A percentile compares a stretch with the other conserved stretches of the same genome.
These are phyloP conservation scores for Colletotrichum neosansevieriae DNA, from an alignment of 2,329 filamentous ascomycete genomes.

Conservation along the genomic window DNA sequence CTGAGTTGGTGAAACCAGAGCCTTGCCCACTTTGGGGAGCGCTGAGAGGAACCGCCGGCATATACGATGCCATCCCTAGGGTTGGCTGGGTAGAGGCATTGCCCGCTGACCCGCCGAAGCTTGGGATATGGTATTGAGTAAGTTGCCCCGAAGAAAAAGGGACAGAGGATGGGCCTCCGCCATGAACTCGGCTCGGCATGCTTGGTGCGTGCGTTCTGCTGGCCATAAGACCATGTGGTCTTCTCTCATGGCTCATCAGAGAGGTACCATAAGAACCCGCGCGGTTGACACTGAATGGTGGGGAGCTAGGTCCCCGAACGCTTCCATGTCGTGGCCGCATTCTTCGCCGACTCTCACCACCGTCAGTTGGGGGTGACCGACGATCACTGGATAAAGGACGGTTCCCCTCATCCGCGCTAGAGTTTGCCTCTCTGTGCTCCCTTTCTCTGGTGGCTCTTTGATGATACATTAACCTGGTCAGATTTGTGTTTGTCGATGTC, in stretches of 20 bases:
- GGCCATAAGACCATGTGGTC: conserved; percentile 7
- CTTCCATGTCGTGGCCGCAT: conserved; percentile 34
- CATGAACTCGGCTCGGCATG: not conserved
- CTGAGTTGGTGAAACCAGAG: not conserved
- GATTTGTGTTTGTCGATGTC: conserved; percentile 10
- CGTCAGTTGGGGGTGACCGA: conserved; percentile 36
- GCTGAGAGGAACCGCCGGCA: not conserved
- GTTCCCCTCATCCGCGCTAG: conserved; percentile 14
- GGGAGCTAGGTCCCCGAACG: conserved; percentile 30
- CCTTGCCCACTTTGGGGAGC: not conserved
- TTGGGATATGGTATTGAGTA: conserved; percentile 7
- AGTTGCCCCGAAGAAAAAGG: conserved; percentile 11
- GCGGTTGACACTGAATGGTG: conserved; percentile 23
- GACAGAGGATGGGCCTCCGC: not conserved
- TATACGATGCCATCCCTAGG: not conserved
- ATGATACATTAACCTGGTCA: conserved; percentile 7
- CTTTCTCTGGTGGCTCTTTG: conserved; percentile 19
- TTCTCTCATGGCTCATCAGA: conserved; percentile 12
- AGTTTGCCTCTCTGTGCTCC: not conserved
- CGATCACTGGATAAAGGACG: conserved; percentile 19
- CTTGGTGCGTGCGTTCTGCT: conserved; percentile 6
- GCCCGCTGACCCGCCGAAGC: conserved; percentile 3
- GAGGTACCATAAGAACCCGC: conserved; percentile 18
- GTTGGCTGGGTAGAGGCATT: not conserved
- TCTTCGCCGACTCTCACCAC: conserved; percentile 33